phyloP scores from a whole-genome alignment of 176 grass and related monocot genomes.

The Zizania latifolia region DNA sequence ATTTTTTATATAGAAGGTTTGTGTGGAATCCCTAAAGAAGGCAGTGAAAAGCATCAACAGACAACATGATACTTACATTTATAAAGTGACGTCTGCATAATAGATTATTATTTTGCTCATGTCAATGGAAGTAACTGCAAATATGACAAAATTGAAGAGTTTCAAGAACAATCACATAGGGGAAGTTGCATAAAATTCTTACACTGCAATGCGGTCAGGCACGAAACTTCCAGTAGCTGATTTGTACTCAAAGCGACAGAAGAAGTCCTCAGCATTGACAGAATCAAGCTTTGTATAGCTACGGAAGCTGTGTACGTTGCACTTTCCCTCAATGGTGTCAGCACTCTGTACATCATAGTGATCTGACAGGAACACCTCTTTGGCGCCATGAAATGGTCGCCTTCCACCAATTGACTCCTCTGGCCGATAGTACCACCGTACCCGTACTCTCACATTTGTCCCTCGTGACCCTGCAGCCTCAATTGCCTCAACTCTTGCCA shows the following conservation, averaged over 20 bases:
- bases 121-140: not conserved
- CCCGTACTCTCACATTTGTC: slow-evolving; percentile 76
- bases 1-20: not conserved
- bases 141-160: not conserved
- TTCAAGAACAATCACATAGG: not conserved
- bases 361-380: slow-evolving; percentile 87
- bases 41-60: not conserved
- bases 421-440: slow-evolving; percentile 91
- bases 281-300: slow-evolving; percentile 90
- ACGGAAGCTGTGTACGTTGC: slow-evolving; percentile 76
- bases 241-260: slow-evolving; percentile 92
- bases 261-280: slow-evolving; percentile 74
- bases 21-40: not conserved
- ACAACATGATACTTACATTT: not conserved
- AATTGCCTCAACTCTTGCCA: slow-evolving; percentile 67
- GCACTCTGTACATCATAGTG: slow-evolving; percentile 97
- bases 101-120: not conserved
- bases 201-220: slow-evolving; percentile 85
- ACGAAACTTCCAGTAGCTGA: slow-evolving; percentile 74
- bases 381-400: slow-evolving; percentile 72
- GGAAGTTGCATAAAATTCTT: slow-evolving; percentile 38
- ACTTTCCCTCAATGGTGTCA: slow-evolving; percentile 96
- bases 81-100: not conserved
- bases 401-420: slow-evolving; percentile 88
- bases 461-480: slow-evolving; percentile 62